Percentiles rank a stretch among this genome's conserved stretches.
Conservation (phyloP, 768 basidiomycete species). For the Lentinus brumalis region DNA sequence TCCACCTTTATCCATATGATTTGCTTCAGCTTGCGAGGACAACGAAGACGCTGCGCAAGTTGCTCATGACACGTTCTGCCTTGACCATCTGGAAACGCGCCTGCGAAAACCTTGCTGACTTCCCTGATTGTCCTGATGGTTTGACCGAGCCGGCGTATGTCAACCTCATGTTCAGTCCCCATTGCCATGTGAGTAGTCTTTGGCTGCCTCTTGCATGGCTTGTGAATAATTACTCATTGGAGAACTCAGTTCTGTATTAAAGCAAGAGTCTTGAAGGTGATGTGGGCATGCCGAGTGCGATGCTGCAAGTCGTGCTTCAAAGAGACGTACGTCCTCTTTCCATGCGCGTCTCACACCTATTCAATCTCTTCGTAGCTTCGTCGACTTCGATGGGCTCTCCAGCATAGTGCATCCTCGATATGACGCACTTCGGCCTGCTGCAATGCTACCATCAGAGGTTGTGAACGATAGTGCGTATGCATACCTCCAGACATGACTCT, state of each 20-base stretch:
- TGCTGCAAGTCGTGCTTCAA: not conserved
- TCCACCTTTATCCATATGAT: not conserved
- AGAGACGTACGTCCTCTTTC: not conserved
- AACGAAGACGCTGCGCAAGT: conserved; percentile 1
- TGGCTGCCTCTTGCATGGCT: too few species aligned
- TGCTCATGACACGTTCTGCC: not conserved
- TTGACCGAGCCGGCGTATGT: not conserved
- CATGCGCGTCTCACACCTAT: too few species aligned
- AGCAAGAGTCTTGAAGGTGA: not conserved
- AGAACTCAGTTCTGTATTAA: not conserved
- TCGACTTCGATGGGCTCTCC: too few species aligned
- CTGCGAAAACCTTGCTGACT: not conserved
- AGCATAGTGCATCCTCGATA: too few species aligned
- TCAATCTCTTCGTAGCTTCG: too few species aligned
- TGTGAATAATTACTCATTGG: too few species aligned
- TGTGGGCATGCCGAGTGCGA: not conserved
- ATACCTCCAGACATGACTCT: too few species aligned
- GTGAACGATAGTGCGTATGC: too few species aligned
- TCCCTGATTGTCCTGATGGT: not conserved
- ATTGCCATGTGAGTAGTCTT: conserved; percentile 30
- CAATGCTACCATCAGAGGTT: too few species aligned
- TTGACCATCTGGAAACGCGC: not conserved
- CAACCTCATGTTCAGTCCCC: conserved; percentile 28
- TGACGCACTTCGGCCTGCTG: too few species aligned
- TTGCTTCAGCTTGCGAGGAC: conserved; percentile 2